phyloP scores from a whole-genome alignment of 371 early-diverging fungal species.

The Saksenaea vasiformis region DNA sequence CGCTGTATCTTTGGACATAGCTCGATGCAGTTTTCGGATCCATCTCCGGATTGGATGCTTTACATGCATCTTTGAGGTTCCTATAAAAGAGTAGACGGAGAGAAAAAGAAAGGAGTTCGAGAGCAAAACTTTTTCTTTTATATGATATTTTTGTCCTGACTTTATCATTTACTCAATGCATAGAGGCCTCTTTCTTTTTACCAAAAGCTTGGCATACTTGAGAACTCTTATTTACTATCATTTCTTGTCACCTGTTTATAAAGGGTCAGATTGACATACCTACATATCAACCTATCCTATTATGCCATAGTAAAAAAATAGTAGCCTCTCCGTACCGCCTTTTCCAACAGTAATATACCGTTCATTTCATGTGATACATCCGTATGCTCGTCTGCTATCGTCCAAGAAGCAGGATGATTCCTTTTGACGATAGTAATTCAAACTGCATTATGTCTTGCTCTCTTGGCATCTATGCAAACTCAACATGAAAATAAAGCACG shows the following conservation, averaged over 20 bases:
- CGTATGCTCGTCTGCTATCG: too few relatives aligned
- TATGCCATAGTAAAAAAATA: not conserved
- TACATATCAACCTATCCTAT: not conserved
- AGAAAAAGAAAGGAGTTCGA: not conserved
- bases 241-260: not conserved
- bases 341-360: not conserved
- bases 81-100: not conserved
- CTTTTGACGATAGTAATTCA: not conserved
- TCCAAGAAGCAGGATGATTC: not conserved
- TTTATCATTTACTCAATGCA: not conserved
- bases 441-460: not conserved
- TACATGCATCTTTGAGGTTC: not conserved
- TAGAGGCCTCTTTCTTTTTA: not conserved
- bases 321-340: not conserved
- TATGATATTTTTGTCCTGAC: not conserved
- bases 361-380: not conserved
- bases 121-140: not conserved
- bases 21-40: not conserved
- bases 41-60: not conserved
- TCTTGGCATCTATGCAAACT: not conserved
- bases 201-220: not conserved
- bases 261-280: not conserved
- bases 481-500: not conserved
- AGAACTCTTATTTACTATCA: not conserved
- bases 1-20: not conserved